Evolutionary conservation across 192 early-diverging fungal genomes (phyloP).

Genomic region (Coemansia sp.): DNA sequence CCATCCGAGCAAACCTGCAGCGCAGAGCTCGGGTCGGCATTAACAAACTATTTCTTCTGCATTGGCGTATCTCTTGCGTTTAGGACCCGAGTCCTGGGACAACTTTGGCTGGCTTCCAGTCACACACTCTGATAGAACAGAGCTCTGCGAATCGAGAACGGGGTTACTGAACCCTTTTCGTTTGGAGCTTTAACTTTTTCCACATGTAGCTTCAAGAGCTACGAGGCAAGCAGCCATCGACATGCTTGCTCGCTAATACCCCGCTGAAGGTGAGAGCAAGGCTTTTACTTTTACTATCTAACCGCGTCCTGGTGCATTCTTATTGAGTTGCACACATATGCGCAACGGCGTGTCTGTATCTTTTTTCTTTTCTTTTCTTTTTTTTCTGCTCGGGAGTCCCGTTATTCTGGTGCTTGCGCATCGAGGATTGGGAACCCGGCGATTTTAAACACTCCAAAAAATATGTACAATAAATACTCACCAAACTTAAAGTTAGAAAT

Average conservation of each 20-base stretch:
- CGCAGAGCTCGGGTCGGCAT: not conserved
- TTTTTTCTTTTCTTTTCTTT: slow-evolving; percentile 5
- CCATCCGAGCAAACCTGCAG: slow-evolving; percentile 6
- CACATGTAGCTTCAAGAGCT: too few species aligned
- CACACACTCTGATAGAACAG: not conserved
- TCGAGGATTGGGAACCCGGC: not conserved
- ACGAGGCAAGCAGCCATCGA: too few species aligned
- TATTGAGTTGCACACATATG: slow-evolving; percentile 3
- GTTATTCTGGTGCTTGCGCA: not conserved
- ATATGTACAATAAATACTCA: slow-evolving; percentile 38
- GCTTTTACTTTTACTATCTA: not conserved
- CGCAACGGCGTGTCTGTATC: slow-evolving; percentile 9
- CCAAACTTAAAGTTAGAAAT: too few species aligned
- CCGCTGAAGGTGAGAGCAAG: not conserved
- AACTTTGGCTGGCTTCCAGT: not conserved
- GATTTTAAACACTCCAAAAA: slow-evolving; percentile 17
- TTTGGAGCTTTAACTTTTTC: too few species aligned
- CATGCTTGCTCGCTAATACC: not conserved
- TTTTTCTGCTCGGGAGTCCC: slow-evolving; percentile 1
- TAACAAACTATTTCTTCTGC: too few species aligned
- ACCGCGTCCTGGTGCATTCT: not conserved
- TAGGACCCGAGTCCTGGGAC: too few species aligned
- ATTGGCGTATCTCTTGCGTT: too few species aligned
- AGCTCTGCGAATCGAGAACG: not conserved
- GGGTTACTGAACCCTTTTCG: too few species aligned